A percentile compares a stretch with the other conserved stretches of the same genome.
phyloP scores from a whole-genome alignment of 164 flowering plant genomes.

The Saururus chinensis region DNA sequence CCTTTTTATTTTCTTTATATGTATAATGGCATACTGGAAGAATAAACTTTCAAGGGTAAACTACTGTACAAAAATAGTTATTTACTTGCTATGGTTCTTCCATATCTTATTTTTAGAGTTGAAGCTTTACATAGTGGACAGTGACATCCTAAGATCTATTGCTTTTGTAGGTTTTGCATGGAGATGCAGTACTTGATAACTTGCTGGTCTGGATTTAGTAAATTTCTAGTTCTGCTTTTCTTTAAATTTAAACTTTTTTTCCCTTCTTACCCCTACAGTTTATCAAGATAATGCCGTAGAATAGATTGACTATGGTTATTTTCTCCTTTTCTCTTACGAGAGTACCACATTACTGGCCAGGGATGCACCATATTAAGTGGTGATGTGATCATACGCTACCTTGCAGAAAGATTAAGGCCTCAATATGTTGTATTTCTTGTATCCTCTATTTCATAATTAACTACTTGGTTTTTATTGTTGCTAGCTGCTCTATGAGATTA shows the following conservation, averaged over 20 bases:
- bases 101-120: no score
- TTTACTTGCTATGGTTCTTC: no score
- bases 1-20: no score
- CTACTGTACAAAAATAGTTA: no score
- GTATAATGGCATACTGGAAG: no score
- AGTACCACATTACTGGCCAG: constrained; percentile 23
- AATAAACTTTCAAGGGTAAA: no score
- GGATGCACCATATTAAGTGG: constrained; percentile 98
- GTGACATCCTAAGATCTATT: no score
- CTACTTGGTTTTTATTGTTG: no score
- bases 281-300: not conserved
- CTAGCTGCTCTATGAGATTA: not conserved
- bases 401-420: constrained; percentile 69
- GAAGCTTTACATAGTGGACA: no score
- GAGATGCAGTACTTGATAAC: constrained; percentile 87
- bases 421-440: constrained; percentile 93
- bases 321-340: no score
- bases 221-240: not conserved
- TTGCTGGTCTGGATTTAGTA: constrained; percentile 32
- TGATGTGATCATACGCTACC: constrained; percentile 86
- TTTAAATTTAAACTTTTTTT: not conserved
- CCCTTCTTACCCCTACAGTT: no score
- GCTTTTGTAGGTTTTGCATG: constrained; percentile 77
- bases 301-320: no score
- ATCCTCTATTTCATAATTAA: constrained; percentile 28